Conservation (phyloP, 495 filamentous ascomycete genomes). For the Hypoxylon fuscum region DNA sequence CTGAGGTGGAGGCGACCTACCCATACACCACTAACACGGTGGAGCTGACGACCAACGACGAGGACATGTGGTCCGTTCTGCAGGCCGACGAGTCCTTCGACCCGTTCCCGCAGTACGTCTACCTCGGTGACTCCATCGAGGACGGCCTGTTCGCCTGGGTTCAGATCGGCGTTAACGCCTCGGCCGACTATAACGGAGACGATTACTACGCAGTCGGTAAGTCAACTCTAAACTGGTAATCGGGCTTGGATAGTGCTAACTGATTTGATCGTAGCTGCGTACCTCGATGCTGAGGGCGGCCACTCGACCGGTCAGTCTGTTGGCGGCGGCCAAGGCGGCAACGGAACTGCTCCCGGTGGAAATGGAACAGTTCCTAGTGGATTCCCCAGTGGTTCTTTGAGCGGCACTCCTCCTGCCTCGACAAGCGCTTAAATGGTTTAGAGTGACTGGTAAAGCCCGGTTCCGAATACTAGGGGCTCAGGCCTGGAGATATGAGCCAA, state of each 20-base stretch:
- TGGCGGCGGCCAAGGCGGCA: slow-evolving; percentile 32
- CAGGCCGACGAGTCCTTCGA: slow-evolving; percentile 60
- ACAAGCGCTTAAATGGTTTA: slow-evolving; percentile 8
- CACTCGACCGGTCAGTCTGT: slow-evolving; percentile 26
- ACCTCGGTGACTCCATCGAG: slow-evolving; percentile 56
- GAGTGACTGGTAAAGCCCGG: neutral
- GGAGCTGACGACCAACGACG: slow-evolving; percentile 56
- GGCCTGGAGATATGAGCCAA: neutral
- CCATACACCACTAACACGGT: slow-evolving; percentile 68
- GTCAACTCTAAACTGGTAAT: neutral
- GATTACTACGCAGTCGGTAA: slow-evolving; percentile 32
- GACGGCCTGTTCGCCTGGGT: slow-evolving; percentile 65
- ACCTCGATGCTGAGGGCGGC: slow-evolving; percentile 38
- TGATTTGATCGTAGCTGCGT: slow-evolving; percentile 22
- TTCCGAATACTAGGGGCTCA: no score
- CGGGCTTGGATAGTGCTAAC: neutral
- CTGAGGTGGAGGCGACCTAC: slow-evolving; percentile 61
- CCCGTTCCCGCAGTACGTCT: slow-evolving; percentile 65
- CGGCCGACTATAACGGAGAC: slow-evolving; percentile 42
- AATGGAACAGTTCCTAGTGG: slow-evolving; percentile 27
- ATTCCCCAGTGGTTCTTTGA: slow-evolving; percentile 6
- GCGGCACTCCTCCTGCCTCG: slow-evolving; percentile 12
- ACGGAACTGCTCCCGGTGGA: slow-evolving; percentile 21
- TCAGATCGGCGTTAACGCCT: slow-evolving; percentile 56
- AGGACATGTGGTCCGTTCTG: slow-evolving; percentile 54